Evolutionary conservation across 2,329 filamentous ascomycete species (phyloP), one percentile per base, ranked within the genome.

Genomic region (Aspergillus spinulosporus): DNA sequence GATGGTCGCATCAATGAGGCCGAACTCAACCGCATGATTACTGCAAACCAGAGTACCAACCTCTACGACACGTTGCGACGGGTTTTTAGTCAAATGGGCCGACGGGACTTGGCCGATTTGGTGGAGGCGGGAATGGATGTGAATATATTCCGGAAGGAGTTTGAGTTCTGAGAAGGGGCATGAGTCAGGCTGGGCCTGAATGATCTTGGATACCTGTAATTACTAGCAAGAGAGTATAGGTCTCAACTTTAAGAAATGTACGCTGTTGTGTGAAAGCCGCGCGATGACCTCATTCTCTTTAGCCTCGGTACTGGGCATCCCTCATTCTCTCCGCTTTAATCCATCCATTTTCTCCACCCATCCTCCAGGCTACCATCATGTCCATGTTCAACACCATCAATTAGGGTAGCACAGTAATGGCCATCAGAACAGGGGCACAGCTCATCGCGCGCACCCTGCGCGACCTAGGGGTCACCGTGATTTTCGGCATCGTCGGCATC

Each of bases 31-130:
- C 83, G 88, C 59, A 92, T 96, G 87, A 88, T 95, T 53, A 88
- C 88, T 49, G 93, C 97, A 79, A 99, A 99, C 76, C 87, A 95
- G 72, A 96, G 91, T 79, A 97, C 92, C 49, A 99, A 97, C 68
- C 78, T 99, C 57, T 96, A 96, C 74, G 95, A 99, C 73, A 99
- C 95, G 9, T 78, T 99, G 60, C 80, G 93, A 60, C 82, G 95
- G 58, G 94, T 97, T n/a, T 97, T 99, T 74, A 92, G 87, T 7
- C 91, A 96, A 77, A 97, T 99, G 94, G 89, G 89, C 2, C 80
- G 94, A 56, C 80, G 91, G 56, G 94, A 99, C 75, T 72, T 99
- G 69, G 88, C 89, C 2, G 92, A 97, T 71, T 84, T 87, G 78
- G 94, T 97, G 4, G 87, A 92, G 9, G 85, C 87, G 1, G 93